Evolutionary conservation across 768 basidiomycete species (phyloP), one percentile per base, ranked within the genome.

Genomic region (Leccinum longicurvipes): DNA sequence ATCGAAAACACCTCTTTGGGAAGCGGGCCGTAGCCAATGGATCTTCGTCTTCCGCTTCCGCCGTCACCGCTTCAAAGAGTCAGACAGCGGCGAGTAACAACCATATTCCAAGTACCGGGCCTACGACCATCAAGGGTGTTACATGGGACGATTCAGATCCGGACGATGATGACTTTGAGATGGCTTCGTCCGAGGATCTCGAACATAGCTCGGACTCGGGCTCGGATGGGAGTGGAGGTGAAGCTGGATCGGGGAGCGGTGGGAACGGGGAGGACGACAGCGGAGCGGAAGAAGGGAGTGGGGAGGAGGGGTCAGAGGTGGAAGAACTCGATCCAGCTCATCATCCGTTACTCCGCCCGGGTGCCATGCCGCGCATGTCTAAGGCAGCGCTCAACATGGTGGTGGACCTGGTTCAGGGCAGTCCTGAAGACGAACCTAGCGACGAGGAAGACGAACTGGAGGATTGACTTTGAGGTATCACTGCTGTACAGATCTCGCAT

Each of bases 341-440:
- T 44, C 88, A n/a, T n/a, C n/a, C n/a, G n/a, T n/a, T n/a, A 89
- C 69, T 89, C 54, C 76, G 79, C 12, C 81, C 83, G 0, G 87
- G 86, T 24, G 85, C 85, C 11, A 78, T 89, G 77, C 86, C 85
- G 5, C 74, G 75, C 46, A 84, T 89, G 81, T 83, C 82, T n/a
- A 80, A 78, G 50, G 82, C 83, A 3, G 82, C 82, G 2, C 74
- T 89, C 45, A 77, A 87, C n/a, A 79, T 82, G 74, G 85, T 80
- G 4, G 81, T 84, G 11, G 82, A 79, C 10, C 82, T 88, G 73
- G 76, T 88, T 6, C 77, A 79, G 60, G 76, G 73, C 1, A 84
- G 84, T 53, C 60, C 86, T 53, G 60, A 77, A 21, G 78, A 75
- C 6, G 68, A 67, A 3, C 62, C 54, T 9, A 64, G 66, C 47